Base-by-base conservation (phyloP, 2,329 filamentous ascomycete species). In the Colletotrichum chrysophilum region DNA sequence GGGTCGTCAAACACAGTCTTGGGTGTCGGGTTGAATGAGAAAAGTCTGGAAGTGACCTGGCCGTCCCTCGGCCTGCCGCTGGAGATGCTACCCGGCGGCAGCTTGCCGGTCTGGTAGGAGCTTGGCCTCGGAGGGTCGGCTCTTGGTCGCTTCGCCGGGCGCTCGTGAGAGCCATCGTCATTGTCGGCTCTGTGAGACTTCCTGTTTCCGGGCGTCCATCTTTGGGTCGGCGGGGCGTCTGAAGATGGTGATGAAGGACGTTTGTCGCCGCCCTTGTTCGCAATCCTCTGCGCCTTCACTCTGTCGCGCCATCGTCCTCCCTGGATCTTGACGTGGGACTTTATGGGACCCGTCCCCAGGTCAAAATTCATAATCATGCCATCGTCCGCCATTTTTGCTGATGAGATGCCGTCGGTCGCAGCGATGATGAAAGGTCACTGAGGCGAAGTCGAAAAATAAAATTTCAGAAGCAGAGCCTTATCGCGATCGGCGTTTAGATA, bases 291-390 rank as follows among this genome's bases (percentile, higher is more conserved):
- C 43, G 96, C 96, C 71, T 92, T 93, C 76, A 96, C 90, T 77
- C 97, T 91, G 83, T 98, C 96, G 82, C 94, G 94, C 97, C 97
- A 99, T 80, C 92, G 91, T n/a, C 97, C 97, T 79, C 97, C 97
- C 83, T 94, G 97, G 84, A 97, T 95, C 79, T 89, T 92, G 76
- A 90, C 87, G 70, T 90, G 87, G 7, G 90, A 88, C 76, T 93
- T 89, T 70, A 95, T 83, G 14, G 94, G 90, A 21, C 88, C 90
- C 76, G 95, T 92, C 32, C 91, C 90, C 73, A 98, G 88, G 80
- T 95, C 93, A 83, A 98, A 98, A 81, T 98, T 98, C 82, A 98
- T 88, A 73, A 98, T 91, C 92, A 99, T 94, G 79, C 96, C 96
- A 92, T 98, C 95, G 88, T 98, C 96, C 67, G 95, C 95, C 96